Percentiles rank a stretch among this genome's conserved stretches.
These are phyloP conservation scores for Lathyrus aphaca DNA, from an alignment of 306 rosid genomes.

Conservation along the genomic window DNA sequence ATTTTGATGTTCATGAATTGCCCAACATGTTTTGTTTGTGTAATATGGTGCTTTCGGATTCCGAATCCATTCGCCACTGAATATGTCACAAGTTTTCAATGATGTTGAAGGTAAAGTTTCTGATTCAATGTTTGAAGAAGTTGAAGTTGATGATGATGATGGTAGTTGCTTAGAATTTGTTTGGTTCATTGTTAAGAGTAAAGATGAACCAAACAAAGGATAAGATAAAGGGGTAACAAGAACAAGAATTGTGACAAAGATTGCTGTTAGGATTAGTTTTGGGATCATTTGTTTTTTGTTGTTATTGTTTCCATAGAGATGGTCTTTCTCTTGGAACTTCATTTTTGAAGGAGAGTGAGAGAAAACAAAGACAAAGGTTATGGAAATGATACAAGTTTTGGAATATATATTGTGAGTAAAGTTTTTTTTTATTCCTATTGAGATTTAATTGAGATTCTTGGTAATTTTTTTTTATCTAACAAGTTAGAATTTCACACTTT, in stretches of 20 bases:
- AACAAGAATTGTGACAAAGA: constrained; percentile 46
- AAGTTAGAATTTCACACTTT: too few species aligned
- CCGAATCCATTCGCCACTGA: constrained; percentile 79
- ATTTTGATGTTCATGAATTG: constrained; percentile 81
- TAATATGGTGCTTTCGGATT: constrained; percentile 77
- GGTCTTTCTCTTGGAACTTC: constrained; percentile 57
- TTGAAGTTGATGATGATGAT: neutral
- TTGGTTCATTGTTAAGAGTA: constrained; percentile 28
- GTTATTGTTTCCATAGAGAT: constrained; percentile 43
- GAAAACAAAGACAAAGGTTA: constrained; percentile 22
- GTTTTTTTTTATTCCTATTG: neutral
- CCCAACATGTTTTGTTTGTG: constrained; percentile 73
- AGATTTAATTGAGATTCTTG: too few species aligned
- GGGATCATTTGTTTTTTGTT: constrained; percentile 45
- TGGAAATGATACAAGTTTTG: constrained; percentile 16
- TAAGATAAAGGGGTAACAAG: constrained; percentile 53
- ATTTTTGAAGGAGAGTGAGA: constrained; percentile 41
- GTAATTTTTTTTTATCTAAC: too few species aligned
- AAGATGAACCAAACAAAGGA: constrained; percentile 45
- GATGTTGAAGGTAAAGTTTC: constrained; percentile 33
- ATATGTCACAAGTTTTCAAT: constrained; percentile 62
- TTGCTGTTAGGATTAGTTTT: constrained; percentile 46
- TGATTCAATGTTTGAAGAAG: constrained; percentile 10
- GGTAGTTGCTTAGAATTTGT: constrained; percentile 5
- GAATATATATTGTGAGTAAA: neutral